Base-by-base conservation (phyloP, 192 early-diverging fungal species). In the Entophlyctis helioformis region DNA sequence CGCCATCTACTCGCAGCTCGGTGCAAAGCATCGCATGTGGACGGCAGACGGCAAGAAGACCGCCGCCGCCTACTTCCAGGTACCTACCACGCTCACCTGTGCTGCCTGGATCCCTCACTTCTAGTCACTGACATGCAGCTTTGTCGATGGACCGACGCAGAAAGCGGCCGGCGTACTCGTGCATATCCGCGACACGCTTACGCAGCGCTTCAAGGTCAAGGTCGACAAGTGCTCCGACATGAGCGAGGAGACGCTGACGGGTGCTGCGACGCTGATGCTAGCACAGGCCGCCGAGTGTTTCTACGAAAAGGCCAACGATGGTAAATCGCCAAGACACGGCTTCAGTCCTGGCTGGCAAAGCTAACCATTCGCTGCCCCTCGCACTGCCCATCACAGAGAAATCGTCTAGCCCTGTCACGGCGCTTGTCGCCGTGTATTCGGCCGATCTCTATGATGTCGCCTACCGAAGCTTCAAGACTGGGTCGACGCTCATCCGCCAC, bases 261-360 rank as follows among this genome's bases (percentile, higher is more conserved):
- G 81, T 1, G 59, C 78, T 1, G 69, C 78, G 15, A 74, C 81
- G 46, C 51, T 89, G 19, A 92, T 91, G 86, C 63, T 91, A 1
- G 85, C 87, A 6, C 94, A 98, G 57, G 90, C 94, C 15, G 83
- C 89, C 54, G 91, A 95, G 60, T 97, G 93, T 55, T 89, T 82
- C 29, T 97, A 87, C 78, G 87, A 87, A 35, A 86, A 89, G 45
- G 89, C 89, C 1, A 64, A 46, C 29, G 55, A 69, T 32, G 70
- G 66, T 63, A 47, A 25, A 22, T 32, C 2, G 9, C 20, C 22
- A 39, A 32, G 13, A n/a, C n/a, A n/a, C n/a, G n/a, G 31, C 24
- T 25, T 15, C 15, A 20, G 36, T 47, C 18, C 24, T 7, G 13
- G 6, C 10, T 25, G 36, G 11, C 53, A 32, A 57, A n/a, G 19